Evolutionary conservation across 2,329 filamentous ascomycete species (phyloP), one percentile per base, ranked within the genome.

Genomic region (Trichoderma cornu-damae): DNA sequence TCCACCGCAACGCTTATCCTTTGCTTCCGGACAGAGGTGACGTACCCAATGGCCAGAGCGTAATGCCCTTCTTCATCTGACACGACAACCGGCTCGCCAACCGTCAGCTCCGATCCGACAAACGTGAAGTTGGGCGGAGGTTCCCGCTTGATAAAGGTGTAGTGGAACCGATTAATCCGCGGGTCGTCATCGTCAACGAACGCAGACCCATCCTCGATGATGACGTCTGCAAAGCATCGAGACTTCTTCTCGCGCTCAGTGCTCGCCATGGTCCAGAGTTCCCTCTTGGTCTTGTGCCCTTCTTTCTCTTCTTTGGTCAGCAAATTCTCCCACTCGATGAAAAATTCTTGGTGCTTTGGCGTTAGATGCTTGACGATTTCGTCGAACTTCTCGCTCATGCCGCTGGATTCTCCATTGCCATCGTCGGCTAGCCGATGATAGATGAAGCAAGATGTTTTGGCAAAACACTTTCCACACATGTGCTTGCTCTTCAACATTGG

Each of bases 241-340:
- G 92, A 92, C 8, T 93, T 79, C 66, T 88, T 89, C 70, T 99
- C 91, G 46, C 94, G 86, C 69, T 97, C 90, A 0, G 77, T 79
- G 69, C 94, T 96, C 20, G 92, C 75, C 89, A 99, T 95, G 0
- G 92, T 96, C 94, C 94, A 99, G 2, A 99, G 77, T 69, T 99
- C 94, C 62, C 91, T 81, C 61, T 91, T 85, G 61, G 91, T 87
- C 66, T 89, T 95, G 68, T 94, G 87, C 67, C 88, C 85, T 66
- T 96, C 91, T 65, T 87, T 90, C 70, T 99, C 94, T 75, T 99
- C 94, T 69, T 94, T 94, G 0, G 93, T 97, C 35, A 99, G 77
- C 12, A 99, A 78, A 50, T 87, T 82, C 70, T 99, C 94, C 94
- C 94, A 99, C 68, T 94, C 96, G 61, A 88, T 79, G 72, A 99